Evolutionary conservation across 2,329 filamentous ascomycete genomes (phyloP), one percentile per base, ranked within the genome.

Genomic region (Hirsutella thompsonii): DNA sequence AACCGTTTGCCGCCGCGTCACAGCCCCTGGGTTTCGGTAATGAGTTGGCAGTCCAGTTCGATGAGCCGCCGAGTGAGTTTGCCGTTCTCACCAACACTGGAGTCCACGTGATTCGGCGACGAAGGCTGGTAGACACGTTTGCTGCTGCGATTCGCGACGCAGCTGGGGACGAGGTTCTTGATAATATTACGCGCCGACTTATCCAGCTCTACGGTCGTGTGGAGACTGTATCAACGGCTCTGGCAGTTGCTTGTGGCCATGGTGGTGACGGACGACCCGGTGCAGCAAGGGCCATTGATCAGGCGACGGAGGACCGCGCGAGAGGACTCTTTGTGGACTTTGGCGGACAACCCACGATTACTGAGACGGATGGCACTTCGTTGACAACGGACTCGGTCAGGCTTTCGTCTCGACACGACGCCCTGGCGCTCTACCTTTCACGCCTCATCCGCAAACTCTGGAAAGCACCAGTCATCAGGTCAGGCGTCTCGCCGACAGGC

Each of bases 11-110:
- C 14, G 83, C 83, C 9, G 72, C 79, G 1, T 64, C 64, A 10
- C 74, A 76, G 20, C 83, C 85, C 0, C 57, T 78, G 19, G 90
- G 89, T 0, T 96, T 94, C 53, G 89, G 90, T 10, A 98, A 98
- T 51, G 92, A 98, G 62, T 69, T 96, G 42, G 87, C 92, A 1
- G 83, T 94, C n/a, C 93, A 98, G 52, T 98, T 92, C 52, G 92
- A 98, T 53, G 73, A 84, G 44, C 69, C 79, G 0, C 74, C 83
- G 0, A 79, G 82, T 39, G 90, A 98, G 55, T 79, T 96, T 47
- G 92, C 90, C 1, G 78, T 98, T 37, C 70, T 98, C 41, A 96
- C 92, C 26, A 94, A 92, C 52, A 87, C 78, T 13, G 92, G 92
- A 3, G 77, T 98, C 40, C 87, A 95, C 52, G 74, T 94, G 8